Evolutionary conservation across 2,329 filamentous ascomycete species (phyloP).

Genomic region (Hymenotorrendiella dingleyae): DNA sequence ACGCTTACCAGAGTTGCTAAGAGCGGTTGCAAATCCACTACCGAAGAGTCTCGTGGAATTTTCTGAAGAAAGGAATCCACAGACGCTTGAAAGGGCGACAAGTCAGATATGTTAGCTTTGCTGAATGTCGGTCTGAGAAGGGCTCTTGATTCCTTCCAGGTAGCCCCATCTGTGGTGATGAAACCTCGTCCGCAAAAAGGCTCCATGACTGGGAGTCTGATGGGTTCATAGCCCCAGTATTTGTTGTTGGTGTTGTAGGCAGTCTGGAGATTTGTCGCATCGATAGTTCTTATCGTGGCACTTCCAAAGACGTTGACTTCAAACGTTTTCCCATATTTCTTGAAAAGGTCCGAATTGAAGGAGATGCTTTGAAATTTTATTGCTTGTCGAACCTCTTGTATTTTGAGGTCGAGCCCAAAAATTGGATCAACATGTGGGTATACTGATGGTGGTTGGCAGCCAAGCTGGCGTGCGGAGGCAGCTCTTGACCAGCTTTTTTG

Average conservation of each 20-base stretch:
- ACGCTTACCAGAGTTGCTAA: neutral
- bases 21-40: neutral
- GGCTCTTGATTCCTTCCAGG: conserved; percentile 1
- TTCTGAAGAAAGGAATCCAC: neutral
- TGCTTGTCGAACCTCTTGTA: too few relatives aligned
- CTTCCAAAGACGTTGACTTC: neutral
- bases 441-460: neutral
- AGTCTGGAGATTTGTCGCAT: neutral
- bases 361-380: neutral
- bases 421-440: neutral
- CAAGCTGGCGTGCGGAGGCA: neutral
- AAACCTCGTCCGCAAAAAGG: neutral
- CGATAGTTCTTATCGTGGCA: neutral
- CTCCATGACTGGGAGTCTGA: conserved; percentile 1
- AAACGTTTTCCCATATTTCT: neutral
- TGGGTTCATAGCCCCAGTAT: neutral
- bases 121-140: neutral
- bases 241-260: neutral
- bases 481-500: too few relatives aligned
- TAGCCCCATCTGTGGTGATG: neutral
- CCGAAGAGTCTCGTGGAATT: neutral
- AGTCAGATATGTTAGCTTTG: neutral
- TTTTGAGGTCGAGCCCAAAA: neutral
- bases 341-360: neutral
- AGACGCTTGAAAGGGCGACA: neutral